phyloP scores from a whole-genome alignment of 495 filamentous ascomycete species.

The Filosporella fistucella region DNA sequence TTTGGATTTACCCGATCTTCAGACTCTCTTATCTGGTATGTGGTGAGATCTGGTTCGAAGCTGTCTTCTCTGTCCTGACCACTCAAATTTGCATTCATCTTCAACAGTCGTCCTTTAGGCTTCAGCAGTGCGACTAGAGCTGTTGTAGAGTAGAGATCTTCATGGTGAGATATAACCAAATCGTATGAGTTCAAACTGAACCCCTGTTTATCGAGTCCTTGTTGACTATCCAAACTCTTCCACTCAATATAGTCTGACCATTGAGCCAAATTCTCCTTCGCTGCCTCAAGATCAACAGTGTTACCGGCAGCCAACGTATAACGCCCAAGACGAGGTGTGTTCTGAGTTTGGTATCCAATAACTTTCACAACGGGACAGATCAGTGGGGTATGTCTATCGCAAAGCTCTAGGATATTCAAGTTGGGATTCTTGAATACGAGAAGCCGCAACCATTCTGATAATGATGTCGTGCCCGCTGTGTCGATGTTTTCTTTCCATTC shows the following conservation, averaged over 20 bases:
- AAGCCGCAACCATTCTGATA: constrained; percentile 5
- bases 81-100: no score
- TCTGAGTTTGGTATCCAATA: background rate
- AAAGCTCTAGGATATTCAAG: constrained; percentile 1
- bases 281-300: background rate
- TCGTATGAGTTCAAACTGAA: background rate
- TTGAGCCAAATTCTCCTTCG: background rate
- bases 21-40: no score
- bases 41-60: no score
- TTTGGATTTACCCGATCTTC: no score
- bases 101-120: background rate
- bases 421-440: constrained; percentile 1
- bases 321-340: background rate
- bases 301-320: background rate
- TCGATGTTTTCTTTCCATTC: constrained; percentile 2
- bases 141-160: background rate
- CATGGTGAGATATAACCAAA: background rate
- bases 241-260: background rate
- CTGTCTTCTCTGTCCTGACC: background rate
- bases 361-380: background rate
- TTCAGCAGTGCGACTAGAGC: background rate
- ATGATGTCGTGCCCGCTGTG: background rate
- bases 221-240: background rate
- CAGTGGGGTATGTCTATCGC: background rate
- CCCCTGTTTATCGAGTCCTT: background rate